Conservation (phyloP, 495 filamentous ascomycete genomes). For the Mytilinidion resinicola region DNA sequence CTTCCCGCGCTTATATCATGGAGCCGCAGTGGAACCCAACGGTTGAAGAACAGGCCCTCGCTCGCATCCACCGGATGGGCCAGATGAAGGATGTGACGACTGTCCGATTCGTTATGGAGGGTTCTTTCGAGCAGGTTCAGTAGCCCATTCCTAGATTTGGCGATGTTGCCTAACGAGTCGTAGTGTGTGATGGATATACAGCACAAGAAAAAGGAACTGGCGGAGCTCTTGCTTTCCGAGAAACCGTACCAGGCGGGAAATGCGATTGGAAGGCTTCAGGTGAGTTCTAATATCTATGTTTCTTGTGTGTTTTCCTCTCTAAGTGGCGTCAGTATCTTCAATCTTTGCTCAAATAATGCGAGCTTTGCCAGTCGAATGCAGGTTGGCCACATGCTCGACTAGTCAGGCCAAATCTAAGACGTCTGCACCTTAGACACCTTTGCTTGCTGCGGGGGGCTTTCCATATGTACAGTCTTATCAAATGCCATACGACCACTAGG, state of each 20-base stretch:
- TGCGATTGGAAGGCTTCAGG: too few relatives aligned
- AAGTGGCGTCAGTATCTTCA: too few relatives aligned
- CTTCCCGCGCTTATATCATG: slow-evolving; percentile 22
- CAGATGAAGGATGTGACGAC: slow-evolving; percentile 17
- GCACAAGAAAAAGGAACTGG: background rate
- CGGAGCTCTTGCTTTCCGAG: background rate
- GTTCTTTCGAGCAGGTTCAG: slow-evolving; percentile 16
- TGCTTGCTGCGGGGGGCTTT: too few relatives aligned
- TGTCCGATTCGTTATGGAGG: slow-evolving; percentile 18
- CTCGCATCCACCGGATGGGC: slow-evolving; percentile 19
- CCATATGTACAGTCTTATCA: too few relatives aligned
- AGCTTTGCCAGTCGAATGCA: too few relatives aligned
- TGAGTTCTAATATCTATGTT: too few relatives aligned
- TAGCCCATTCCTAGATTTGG: background rate
- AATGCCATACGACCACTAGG: too few relatives aligned
- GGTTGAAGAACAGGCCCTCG: slow-evolving; percentile 22
- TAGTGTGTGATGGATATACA: background rate
- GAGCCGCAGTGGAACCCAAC: slow-evolving; percentile 25
- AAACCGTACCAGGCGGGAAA: background rate
- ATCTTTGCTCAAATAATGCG: too few relatives aligned
- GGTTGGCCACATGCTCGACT: too few relatives aligned
- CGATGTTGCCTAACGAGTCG: background rate
- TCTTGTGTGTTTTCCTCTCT: too few relatives aligned
- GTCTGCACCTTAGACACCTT: too few relatives aligned
- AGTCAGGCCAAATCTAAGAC: too few relatives aligned